Percentiles rank a stretch among this genome's conserved stretches.
Conservation (phyloP, 2,329 filamentous ascomycete species). For the Hymenoscyphus infarciens region DNA sequence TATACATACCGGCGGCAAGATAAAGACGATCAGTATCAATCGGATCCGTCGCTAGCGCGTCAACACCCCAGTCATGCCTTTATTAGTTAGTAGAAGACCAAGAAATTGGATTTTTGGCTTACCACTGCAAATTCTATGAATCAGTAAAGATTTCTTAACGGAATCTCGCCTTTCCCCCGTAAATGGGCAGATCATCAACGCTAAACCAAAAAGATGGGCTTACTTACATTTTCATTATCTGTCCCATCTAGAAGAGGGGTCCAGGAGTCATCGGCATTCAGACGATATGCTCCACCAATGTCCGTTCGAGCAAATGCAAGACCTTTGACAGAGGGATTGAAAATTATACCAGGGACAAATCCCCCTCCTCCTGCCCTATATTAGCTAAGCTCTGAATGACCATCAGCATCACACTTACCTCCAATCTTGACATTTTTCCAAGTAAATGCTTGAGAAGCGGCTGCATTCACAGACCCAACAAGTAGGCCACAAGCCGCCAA, state of each 20-base stretch:
- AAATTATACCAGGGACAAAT: constrained; percentile 54
- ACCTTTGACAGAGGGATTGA: constrained; percentile 49
- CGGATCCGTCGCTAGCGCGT: constrained; percentile 54
- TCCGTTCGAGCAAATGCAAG: constrained; percentile 55
- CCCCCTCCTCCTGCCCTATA: constrained; percentile 45
- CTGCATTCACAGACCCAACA: constrained; percentile 15
- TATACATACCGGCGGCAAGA: constrained; percentile 55
- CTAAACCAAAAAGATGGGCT: constrained; percentile 3
- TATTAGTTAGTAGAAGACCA: background rate
- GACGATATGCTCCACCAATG: constrained; percentile 53
- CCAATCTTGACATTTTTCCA: constrained; percentile 51
- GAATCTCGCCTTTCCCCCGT: background rate
- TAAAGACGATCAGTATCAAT: constrained; percentile 50
- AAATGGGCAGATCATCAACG: background rate
- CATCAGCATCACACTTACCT: constrained; percentile 26
- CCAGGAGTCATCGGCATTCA: constrained; percentile 54
- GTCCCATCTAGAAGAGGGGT: constrained; percentile 47
- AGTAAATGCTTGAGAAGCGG: constrained; percentile 22
- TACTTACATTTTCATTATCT: constrained; percentile 23
- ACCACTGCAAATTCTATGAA: background rate
- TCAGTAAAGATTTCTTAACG: background rate
- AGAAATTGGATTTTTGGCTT: background rate
- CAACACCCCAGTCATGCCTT: constrained; percentile 55
- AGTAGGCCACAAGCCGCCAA: constrained; percentile 18
- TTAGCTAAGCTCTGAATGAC: background rate